A percentile compares a stretch with the other conserved stretches of the same genome.
These are phyloP conservation scores for Aphanocladium album DNA, from an alignment of 2,329 filamentous ascomycete species.

Conservation along the genomic window DNA sequence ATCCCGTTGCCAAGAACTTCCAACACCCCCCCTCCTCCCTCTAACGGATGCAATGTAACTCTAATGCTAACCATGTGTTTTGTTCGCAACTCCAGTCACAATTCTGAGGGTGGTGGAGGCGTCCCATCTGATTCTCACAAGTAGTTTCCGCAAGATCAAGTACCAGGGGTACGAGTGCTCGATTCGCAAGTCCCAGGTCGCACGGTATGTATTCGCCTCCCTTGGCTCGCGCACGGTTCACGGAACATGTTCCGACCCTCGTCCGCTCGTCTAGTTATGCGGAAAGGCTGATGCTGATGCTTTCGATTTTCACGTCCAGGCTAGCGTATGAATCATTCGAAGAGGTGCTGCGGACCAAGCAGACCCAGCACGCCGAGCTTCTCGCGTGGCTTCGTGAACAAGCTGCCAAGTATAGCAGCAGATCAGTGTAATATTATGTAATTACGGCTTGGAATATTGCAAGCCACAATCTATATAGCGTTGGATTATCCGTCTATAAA, in stretches of 20 bases:
- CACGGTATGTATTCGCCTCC: constrained; percentile 48
- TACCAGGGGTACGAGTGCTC: constrained; percentile 52
- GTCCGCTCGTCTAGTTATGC: neutral
- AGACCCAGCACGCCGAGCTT: constrained; percentile 61
- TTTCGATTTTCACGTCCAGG: constrained; percentile 33
- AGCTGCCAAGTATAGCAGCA: constrained; percentile 29
- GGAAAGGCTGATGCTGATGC: neutral
- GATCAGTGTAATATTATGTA: neutral
- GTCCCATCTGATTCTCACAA: constrained; percentile 59
- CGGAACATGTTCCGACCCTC: neutral
- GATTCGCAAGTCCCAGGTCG: constrained; percentile 55
- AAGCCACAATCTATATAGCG: too few relatives aligned
- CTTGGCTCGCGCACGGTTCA: neutral
- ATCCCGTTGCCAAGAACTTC: too few relatives aligned
- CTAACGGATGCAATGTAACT: neutral
- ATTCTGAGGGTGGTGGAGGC: constrained; percentile 62
- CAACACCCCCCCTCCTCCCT: too few relatives aligned
- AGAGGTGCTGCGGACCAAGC: constrained; percentile 62
- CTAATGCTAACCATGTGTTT: neutral
- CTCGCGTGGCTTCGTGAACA: constrained; percentile 62
- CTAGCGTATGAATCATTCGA: constrained; percentile 67
- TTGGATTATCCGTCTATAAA: neutral
- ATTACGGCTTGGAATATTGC: too few relatives aligned
- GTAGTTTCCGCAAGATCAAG: constrained; percentile 39
- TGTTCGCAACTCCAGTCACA: constrained; percentile 44